These are phyloP conservation scores for Peniophora sp. DNA, from an alignment of 1,284 basidiomycete species.

Conservation along the genomic window DNA sequence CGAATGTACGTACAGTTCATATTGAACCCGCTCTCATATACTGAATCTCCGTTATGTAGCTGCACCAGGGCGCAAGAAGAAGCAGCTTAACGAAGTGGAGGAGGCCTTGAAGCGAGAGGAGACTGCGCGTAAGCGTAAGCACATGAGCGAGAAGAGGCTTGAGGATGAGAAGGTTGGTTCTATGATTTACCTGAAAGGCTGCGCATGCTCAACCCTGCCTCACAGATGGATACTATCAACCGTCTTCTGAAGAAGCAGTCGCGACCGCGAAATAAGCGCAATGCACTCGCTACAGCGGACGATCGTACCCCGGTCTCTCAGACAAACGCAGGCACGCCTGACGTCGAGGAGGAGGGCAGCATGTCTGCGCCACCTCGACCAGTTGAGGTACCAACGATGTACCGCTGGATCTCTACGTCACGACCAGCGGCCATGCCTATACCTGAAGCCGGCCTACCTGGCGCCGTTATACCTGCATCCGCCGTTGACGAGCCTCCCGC, in stretches of 20 bases:
- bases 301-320: slow-evolving; percentile 29
- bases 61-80: slow-evolving; percentile 55
- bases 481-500: background rate
- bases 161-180: slow-evolving; percentile 82
- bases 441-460: too few relatives aligned
- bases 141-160: slow-evolving; percentile 83
- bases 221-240: slow-evolving; percentile 81
- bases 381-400: slow-evolving; percentile 38
- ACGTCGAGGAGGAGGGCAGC: slow-evolving; percentile 20
- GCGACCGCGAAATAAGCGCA: slow-evolving; percentile 58
- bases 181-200: background rate
- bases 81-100: slow-evolving; percentile 77
- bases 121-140: slow-evolving; percentile 78
- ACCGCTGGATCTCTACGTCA: slow-evolving; percentile 53
- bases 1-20: slow-evolving; percentile 23
- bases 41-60: too few relatives aligned
- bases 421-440: slow-evolving; percentile 15
- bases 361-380: slow-evolving; percentile 13
- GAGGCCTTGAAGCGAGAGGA: slow-evolving; percentile 78
- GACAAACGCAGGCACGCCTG: slow-evolving; percentile 21
- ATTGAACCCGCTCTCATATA: too few relatives aligned
- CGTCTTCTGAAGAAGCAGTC: slow-evolving; percentile 85
- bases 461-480: slow-evolving; percentile 3
- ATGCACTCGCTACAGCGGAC: slow-evolving; percentile 39
- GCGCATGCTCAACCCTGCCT: background rate